These are phyloP conservation scores for Alisma plantagoaquatica DNA, from an alignment of 106 monocot genomes.

Conservation along the genomic window DNA sequence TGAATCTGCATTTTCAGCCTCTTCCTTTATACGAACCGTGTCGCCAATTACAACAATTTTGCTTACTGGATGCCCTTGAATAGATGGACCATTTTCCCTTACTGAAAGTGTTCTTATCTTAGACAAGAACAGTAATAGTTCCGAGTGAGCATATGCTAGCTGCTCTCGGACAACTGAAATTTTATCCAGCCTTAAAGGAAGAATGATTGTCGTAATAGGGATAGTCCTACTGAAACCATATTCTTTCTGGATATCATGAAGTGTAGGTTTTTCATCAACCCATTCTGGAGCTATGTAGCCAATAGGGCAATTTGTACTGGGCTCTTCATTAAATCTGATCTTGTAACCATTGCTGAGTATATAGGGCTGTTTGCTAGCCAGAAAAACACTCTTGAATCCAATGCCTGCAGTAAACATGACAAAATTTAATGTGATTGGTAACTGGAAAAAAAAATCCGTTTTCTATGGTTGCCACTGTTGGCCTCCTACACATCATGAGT, in stretches of 20 bases:
- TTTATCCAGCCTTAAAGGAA: slow-evolving; percentile 15
- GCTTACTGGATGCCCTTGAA: neutral
- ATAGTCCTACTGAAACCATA: slow-evolving; percentile 13
- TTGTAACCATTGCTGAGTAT: slow-evolving; percentile 62
- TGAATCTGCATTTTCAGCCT: neutral
- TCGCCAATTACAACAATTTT: slow-evolving; percentile 1
- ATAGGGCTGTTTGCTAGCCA: slow-evolving; percentile 30
- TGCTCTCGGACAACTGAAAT: slow-evolving; percentile 8
- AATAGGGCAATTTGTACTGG: slow-evolving; percentile 20
- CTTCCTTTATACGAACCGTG: neutral
- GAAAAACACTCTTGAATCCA: slow-evolving; percentile 53
- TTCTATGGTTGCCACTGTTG: no score
- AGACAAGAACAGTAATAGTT: slow-evolving; percentile 12
- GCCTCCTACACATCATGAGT: no score
- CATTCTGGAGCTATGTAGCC: slow-evolving; percentile 58
- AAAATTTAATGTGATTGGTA: no score
- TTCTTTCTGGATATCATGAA: slow-evolving; percentile 18
- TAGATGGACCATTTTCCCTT: neutral
- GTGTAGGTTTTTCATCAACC: slow-evolving; percentile 20
- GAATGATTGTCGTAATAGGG: slow-evolving; percentile 10
- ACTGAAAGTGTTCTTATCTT: slow-evolving; percentile 16
- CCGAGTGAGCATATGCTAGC: slow-evolving; percentile 14
- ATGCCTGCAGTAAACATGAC: slow-evolving; percentile 26
- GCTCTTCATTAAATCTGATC: slow-evolving; percentile 41
- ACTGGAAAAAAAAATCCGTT: no score